Base-by-base conservation (phyloP, 805 yeast genomes). In the Zygotorulaspora danielsina region DNA sequence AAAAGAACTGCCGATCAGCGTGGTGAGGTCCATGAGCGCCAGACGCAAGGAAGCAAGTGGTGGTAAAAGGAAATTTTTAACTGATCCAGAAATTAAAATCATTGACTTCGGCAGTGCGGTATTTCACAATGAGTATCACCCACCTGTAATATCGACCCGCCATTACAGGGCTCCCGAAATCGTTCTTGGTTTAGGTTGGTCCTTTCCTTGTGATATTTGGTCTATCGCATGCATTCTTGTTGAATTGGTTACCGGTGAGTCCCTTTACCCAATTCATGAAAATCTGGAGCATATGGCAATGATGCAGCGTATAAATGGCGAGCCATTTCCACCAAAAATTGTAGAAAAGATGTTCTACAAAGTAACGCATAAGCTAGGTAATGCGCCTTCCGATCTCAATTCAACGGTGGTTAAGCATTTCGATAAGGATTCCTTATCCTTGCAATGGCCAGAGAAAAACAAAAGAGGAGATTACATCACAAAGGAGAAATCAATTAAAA, bases 81-180 rank as follows among this genome's bases (percentile, higher is more conserved):
- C 72, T 34, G 79, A 84, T 57, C 95, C 97, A 1, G 73, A 78
- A 45, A 85, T 93, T 39, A 88, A 86, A 59, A 76, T 90, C 19
- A 93, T 93, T 45, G 99, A 93, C 65, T 93, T 93, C 63, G 99
- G 99, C n/a, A 80, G 93, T 27, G 96, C 98, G 0, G 80, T 94
- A 3, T 93, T 93, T 55, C 76, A 84, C 51, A 95, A 89, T 63
- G 97, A 93, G 65, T 88, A 84, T 59, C 99, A 93, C 68, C 80
- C 94, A 3, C 78, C 84, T 15, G 79, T 93, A 11, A 96, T 93
- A 8, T 85, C 96, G 6, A 93, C 99, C 1, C 72, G 99, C 35
- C 98, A 93, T 63, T 93, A 93, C 62, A 70, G 98, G 38, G 98
- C 98, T 0, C 98, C 98, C 0, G 98, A 93, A 60, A 88, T 93